phyloP scores from a whole-genome alignment of 371 early-diverging fungal species.

The Coemansia sp. region DNA sequence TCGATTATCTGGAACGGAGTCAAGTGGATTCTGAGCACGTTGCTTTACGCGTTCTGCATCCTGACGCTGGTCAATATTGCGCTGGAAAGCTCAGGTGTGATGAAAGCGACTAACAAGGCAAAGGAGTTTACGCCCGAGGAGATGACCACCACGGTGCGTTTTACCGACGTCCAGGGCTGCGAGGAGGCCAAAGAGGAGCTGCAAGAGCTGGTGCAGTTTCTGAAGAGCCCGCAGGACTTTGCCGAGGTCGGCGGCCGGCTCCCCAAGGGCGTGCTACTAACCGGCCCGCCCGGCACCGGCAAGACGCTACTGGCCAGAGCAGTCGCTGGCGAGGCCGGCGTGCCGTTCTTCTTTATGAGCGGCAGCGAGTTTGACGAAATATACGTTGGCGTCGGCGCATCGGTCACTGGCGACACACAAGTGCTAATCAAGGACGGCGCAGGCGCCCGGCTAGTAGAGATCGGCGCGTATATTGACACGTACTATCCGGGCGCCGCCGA shows the following conservation, averaged over 20 bases:
- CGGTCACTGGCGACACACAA: conserved; percentile 46
- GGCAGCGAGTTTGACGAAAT: conserved; percentile 98
- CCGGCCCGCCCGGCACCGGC: conserved; percentile 99
- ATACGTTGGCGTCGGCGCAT: conserved; percentile 96
- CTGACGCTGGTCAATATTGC: conserved; percentile 71
- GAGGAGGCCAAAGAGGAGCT: conserved; percentile 97
- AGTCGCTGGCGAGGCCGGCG: conserved; percentile 91
- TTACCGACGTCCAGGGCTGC: conserved; percentile 95
- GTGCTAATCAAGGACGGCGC: conserved; percentile 34
- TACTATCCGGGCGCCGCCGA: conserved; percentile 29
- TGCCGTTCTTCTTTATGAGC: conserved; percentile 97
- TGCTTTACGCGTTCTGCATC: conserved; percentile 77
- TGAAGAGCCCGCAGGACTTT: conserved; percentile 89
- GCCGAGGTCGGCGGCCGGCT: conserved; percentile 91
- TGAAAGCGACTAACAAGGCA: conserved; percentile 65
- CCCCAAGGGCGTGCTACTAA: conserved; percentile 96
- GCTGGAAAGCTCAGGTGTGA: conserved; percentile 72
- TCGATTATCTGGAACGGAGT: conserved; percentile 70
- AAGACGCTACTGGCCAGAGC: conserved; percentile 90
- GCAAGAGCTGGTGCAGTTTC: conserved; percentile 92
- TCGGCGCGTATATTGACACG: conserved; percentile 42
- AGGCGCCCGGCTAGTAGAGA: conserved; percentile 20
- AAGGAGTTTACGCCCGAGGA: conserved; percentile 68
- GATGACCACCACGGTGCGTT: conserved; percentile 50
- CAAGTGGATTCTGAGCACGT: conserved; percentile 72